Evolutionary conservation across 129 eudicot species (phyloP), one percentile per base, ranked within the genome.

Genomic region (Tanacetum coccineum): DNA sequence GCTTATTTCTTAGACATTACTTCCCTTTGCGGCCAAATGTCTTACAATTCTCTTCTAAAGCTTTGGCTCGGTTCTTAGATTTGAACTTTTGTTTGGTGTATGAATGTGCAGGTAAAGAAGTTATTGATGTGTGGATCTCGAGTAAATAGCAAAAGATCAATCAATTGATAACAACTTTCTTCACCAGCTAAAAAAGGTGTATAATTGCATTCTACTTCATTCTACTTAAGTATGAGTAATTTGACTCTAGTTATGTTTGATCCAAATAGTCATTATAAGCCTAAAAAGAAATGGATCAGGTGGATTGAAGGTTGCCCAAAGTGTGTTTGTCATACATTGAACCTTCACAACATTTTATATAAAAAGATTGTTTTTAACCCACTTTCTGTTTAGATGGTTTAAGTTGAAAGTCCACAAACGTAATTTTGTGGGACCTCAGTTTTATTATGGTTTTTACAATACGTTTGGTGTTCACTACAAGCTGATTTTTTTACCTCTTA

Each of bases 101-200:
- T n/a, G n/a, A n/a, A n/a, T n/a, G n/a, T n/a, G n/a, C n/a, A n/a
- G n/a, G 53, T 40, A 6, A 49, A 56, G 51, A 55, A 22, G 63
- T 57, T 72, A 22, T 70, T 93, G 68, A 72, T 88, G 90, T 68
- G 59, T 78, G 59, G 98, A 88, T 75, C 73, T 88, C 64, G 98
- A 93, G 85, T 83, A 84, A 84, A 86, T 88, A 28, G 95, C 96
- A 52, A 93, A 86, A 79, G 90, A 89, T 68, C 99, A 93, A 79
- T 96, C 96, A 65, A 81, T 95, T 1, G 99, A 93, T 73, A 89
- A 93, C 59, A 88, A 86, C 57, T 89, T 93, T 63, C 79, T 93
- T 40, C 88, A 93, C 76, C 95, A 81, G 82, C 81, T 93, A 39
- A 76, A 81, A 52, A 82, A 89, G 94, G 99, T 93, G 39, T 56